Base-by-base conservation (phyloP, 1,284 basidiomycete species). In the Tilletia horrida region DNA sequence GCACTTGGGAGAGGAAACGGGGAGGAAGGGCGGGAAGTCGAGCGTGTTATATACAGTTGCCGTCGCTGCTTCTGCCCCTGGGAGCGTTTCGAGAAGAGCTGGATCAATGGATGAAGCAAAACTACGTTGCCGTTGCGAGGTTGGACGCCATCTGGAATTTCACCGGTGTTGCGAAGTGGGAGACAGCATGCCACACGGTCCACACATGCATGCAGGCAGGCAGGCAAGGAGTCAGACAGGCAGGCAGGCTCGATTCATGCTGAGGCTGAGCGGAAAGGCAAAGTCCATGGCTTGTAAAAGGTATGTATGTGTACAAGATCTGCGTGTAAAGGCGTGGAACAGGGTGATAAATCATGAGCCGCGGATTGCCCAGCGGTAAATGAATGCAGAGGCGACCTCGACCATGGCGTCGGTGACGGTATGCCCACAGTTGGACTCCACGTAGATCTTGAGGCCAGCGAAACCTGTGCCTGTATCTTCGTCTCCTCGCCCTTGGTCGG, bases 401-500 rank as follows among this genome's bases (percentile, higher is more conserved):
- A 78, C 71, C 77, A 78, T 78, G 47, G 66, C 68, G 21, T 75
- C 73, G 0, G 76, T 78, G 29, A 78, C 77, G 29, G 72, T 73
- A 50, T 78, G 77, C 0, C 75, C 75, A 2, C 74, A 71, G 3
- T 72, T 72, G 6, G 70, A 64, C 66, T 71, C 62, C 3, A 70
- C 64, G n/a, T 69, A 62, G 14, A 78, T 68, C 64, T 75, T 72
- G 31, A 78, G 64, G 2, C 74, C 74, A 9, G 55, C 27, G 16
- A 59, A 59, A 3, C 55, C 55, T 35, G 55, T 35, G 29, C 55
- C 55, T 3, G 55, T 59, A 7, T 13, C 8, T 8, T 4, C 63
- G 62, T 71, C 71, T 72, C 40, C 67, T 66, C 13, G 70, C 70
- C 8, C 67, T 65, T 8, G 69, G 42, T 3, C 70, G 69, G 18